A percentile compares a stretch with the other conserved stretches of the same genome.
Evolutionary conservation across 1,284 basidiomycete genomes (phyloP).

Genomic region (Cryptococcus sp.): DNA sequence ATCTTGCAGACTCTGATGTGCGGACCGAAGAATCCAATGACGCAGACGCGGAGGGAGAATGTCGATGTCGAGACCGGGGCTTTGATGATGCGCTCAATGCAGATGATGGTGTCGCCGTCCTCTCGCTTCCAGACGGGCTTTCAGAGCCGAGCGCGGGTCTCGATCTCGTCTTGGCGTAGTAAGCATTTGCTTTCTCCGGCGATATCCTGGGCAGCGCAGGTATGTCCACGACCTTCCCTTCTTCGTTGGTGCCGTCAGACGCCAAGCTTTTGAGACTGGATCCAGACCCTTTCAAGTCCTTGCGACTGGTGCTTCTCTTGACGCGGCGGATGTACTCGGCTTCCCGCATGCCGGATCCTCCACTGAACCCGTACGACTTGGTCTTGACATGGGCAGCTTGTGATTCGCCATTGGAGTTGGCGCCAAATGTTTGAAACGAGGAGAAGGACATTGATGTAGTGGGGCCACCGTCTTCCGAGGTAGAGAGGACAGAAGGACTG

Average conservation of each 20-base stretch:
- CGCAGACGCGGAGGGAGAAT: conserved; percentile 13
- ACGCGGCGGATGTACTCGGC: conserved; percentile 39
- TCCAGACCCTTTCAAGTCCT: conserved; percentile 19
- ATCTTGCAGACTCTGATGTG: conserved; percentile 8
- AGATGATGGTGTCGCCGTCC: conserved; percentile 17
- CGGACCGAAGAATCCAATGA: conserved; percentile 5
- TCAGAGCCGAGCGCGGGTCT: conserved; percentile 2
- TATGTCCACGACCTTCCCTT: not conserved
- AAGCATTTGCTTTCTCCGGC: conserved; percentile 19
- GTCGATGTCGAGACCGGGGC: not conserved
- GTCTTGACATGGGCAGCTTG: conserved; percentile 15
- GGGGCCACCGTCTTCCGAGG: conserved; percentile 13
- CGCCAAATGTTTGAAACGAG: conserved; percentile 35
- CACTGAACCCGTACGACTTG: conserved; percentile 46
- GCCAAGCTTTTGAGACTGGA: conserved; percentile 5
- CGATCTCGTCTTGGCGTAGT: conserved; percentile 8
- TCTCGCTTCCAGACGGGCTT: conserved; percentile 21
- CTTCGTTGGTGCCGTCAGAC: conserved; percentile 1
- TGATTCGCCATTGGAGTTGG: conserved; percentile 6
- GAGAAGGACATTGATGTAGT: conserved; percentile 35
- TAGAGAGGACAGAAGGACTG: conserved; percentile 17
- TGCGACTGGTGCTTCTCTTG: conserved; percentile 28
- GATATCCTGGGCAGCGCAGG: conserved; percentile 15
- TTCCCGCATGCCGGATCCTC: conserved; percentile 38
- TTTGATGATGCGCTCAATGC: not conserved